Evolutionary conservation across 2,329 filamentous ascomycete genomes (phyloP), one percentile per base, ranked within the genome.

Genomic region (Alternaria triticimaculans): DNA sequence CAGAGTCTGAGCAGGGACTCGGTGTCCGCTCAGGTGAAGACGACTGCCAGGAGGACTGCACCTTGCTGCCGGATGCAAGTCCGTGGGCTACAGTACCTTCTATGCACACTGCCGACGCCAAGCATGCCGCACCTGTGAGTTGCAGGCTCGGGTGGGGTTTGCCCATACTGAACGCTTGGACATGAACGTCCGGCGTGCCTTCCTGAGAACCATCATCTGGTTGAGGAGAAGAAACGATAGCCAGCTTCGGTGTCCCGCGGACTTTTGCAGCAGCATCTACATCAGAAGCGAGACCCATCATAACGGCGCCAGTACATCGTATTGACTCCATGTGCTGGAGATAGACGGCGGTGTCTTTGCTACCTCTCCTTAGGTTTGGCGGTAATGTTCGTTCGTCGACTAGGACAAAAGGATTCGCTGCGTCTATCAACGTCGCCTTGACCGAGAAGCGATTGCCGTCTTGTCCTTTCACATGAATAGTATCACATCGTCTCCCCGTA

Each of bases 381-480:
- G 88, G 88, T 0, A 84, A 81, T 33, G 88, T 80, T 7, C 80
- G 79, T 5, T 82, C 81, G n/a, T 82, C 74, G 0, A 91, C 80
- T 66, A 91, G 90, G 6, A 89, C 83, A 55, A 87, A 87, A 0
- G 89, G 89, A 68, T 90, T 91, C 1, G 85, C 86, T 0, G 87
- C 87, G 65, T 91, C 89, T 2, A 90, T 83, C 23, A 89, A 84
- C 1, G 87, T 90, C 0, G 82, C 85, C 5, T 74, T 67, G 1
- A 88, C 72, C 0, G 79, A 81, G 26, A 84, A 81, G 20, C 21
- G 49, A 5, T 59, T 48, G 4, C 60, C 64, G 41, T 69, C 63
- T 14, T 62, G 59, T 23, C 69, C 64, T 21, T 67, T 66, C 1
- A 76, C 62, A 26, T 60, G 53, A 15, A 91, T 79, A 0, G 55